phyloP scores from a whole-genome alignment of 805 yeast genomes.

The Candida succiphila region DNA sequence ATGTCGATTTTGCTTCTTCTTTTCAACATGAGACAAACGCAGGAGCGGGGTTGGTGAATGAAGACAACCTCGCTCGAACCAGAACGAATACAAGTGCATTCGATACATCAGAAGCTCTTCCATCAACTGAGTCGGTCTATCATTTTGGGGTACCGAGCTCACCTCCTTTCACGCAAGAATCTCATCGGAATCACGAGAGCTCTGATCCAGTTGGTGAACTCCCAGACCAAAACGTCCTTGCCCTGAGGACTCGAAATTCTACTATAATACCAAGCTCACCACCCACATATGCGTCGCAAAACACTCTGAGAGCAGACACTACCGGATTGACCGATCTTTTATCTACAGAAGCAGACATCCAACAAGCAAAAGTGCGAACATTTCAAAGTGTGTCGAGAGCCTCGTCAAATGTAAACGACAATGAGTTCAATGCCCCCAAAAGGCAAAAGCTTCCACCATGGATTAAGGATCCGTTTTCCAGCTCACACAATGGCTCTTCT shows the following conservation, averaged over 20 bases:
- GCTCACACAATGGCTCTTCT: not conserved
- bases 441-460: constrained; percentile 11
- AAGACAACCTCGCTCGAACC: not conserved
- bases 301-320: too few species aligned
- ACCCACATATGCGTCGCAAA: constrained; percentile 9
- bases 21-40: constrained; percentile 1
- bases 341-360: too few species aligned
- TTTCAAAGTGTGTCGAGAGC: constrained; percentile 5
- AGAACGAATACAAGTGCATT: constrained; percentile 7
- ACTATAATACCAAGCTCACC: constrained; percentile 18
- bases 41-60: not conserved
- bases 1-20: constrained; percentile 1
- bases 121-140: constrained; percentile 7
- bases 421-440: constrained; percentile 3
- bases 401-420: constrained; percentile 9
- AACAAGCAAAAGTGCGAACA: not conserved
- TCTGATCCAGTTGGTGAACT: not conserved
- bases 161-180: constrained; percentile 14
- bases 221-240: too few species aligned
- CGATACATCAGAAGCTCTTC: constrained; percentile 4
- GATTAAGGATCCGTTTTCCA: not conserved
- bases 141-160: constrained; percentile 33
- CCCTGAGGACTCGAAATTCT: too few species aligned
- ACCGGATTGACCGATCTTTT: too few species aligned
- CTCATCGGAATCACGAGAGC: not conserved